Evolutionary conservation across 2,329 filamentous ascomycete genomes (phyloP).

Genomic region (Fusarium heterosporum): DNA sequence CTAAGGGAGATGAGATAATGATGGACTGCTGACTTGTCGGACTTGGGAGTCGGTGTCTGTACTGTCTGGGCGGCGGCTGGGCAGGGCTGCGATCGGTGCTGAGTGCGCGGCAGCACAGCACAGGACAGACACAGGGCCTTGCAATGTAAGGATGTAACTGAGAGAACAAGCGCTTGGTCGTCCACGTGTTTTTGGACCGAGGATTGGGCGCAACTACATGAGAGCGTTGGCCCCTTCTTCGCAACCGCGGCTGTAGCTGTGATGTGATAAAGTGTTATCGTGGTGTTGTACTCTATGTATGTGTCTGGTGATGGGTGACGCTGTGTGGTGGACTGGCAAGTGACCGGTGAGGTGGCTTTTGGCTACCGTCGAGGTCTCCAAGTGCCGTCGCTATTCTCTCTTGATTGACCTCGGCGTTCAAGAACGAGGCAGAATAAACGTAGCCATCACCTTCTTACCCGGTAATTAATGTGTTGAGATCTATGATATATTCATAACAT

Average conservation of each 20-base stretch:
- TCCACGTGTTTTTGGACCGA: conserved; percentile 49
- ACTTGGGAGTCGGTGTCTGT: conserved; percentile 7
- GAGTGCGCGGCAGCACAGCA: conserved; percentile 7
- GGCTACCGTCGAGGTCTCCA: conserved; percentile 15
- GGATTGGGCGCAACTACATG: conserved; percentile 47
- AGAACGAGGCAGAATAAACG: background rate
- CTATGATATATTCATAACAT: background rate
- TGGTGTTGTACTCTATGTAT: conserved; percentile 23
- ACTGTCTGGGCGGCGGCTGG: conserved; percentile 31
- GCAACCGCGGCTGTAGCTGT: conserved; percentile 34
- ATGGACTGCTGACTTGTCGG: conserved; percentile 32
- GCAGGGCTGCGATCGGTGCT: conserved; percentile 23
- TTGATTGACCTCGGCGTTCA: background rate
- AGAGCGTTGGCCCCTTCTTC: conserved; percentile 16
- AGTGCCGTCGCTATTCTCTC: conserved; percentile 1
- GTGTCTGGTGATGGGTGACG: conserved; percentile 24
- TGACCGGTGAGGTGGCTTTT: conserved; percentile 20
- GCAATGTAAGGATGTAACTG: conserved; percentile 21
- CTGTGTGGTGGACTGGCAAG: conserved; percentile 12
- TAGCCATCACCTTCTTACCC: background rate
- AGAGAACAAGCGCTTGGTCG: conserved; percentile 37
- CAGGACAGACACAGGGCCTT: conserved; percentile 16
- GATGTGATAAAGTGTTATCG: conserved; percentile 23
- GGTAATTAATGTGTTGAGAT: background rate
- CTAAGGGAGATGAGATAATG: conserved; percentile 27